Percentiles rank a stretch among this genome's conserved stretches.
Evolutionary conservation across 768 basidiomycete species (phyloP).

Genomic region (Neoboletus brunneissimus): DNA sequence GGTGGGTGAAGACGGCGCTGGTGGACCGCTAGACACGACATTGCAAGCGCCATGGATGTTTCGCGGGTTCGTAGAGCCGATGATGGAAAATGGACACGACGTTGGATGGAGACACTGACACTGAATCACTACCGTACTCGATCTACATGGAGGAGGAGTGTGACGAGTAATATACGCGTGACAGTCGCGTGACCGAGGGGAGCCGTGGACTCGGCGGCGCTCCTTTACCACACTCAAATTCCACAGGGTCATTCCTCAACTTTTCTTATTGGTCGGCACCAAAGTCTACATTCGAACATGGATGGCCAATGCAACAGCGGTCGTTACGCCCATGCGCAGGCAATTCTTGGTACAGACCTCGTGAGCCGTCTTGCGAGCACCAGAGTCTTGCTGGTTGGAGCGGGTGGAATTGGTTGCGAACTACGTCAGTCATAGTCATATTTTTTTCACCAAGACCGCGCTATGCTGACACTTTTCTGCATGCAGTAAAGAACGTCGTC

Average conservation of each 20-base stretch:
- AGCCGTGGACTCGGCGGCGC: neutral
- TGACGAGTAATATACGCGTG: slow-evolving; percentile 24
- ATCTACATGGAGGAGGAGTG: neutral
- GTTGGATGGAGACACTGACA: slow-evolving; percentile 54
- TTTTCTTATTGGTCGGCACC: neutral
- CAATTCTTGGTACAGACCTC: slow-evolving; percentile 77
- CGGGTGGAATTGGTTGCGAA: slow-evolving; percentile 97
- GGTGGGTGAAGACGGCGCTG: neutral
- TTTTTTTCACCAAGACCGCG: neutral
- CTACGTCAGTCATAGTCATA: slow-evolving; percentile 62
- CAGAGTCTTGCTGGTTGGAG: slow-evolving; percentile 86
- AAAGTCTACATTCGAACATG: neutral
- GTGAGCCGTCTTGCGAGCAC: slow-evolving; percentile 57
- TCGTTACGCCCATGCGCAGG: slow-evolving; percentile 61
- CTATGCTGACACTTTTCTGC: neutral
- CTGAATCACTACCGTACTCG: neutral
- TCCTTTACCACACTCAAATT: neutral
- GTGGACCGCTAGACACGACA: neutral
- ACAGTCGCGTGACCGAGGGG: slow-evolving; percentile 27
- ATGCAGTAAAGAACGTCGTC: slow-evolving; percentile 90
- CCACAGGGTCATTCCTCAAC: neutral
- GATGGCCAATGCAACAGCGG: slow-evolving; percentile 14
- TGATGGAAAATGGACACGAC: slow-evolving; percentile 67
- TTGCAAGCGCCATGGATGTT: slow-evolving; percentile 46
- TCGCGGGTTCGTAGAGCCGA: slow-evolving; percentile 64